Conservation (phyloP, 2,329 filamentous ascomycete species). For the Paraconiothyrium sp. region DNA sequence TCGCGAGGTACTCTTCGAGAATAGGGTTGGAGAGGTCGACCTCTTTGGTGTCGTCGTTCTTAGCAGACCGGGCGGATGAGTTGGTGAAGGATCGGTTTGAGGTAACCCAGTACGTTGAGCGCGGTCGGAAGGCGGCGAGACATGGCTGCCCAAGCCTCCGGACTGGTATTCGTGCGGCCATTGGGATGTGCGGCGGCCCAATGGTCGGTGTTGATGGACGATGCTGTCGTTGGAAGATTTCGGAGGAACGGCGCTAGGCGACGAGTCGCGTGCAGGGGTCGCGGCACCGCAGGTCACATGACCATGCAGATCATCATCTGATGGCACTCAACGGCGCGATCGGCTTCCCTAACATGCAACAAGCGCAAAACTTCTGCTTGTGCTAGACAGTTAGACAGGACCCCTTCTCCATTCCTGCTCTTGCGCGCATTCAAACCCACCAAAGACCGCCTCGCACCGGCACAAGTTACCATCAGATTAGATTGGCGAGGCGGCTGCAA, state of each 20-base stretch:
- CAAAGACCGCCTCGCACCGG: neutral
- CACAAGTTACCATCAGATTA: slow-evolving; percentile 11
- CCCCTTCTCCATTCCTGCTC: neutral
- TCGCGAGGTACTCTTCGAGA: slow-evolving; percentile 65
- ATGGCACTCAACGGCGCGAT: slow-evolving; percentile 9
- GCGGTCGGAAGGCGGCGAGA: slow-evolving; percentile 49
- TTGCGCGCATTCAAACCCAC: slow-evolving; percentile 2
- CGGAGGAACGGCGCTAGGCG: slow-evolving; percentile 30
- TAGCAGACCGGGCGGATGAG: neutral
- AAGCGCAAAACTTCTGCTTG: slow-evolving; percentile 5
- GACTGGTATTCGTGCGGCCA: slow-evolving; percentile 73
- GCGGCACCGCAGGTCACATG: slow-evolving; percentile 11
- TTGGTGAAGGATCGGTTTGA: slow-evolving; percentile 29
- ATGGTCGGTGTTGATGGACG: slow-evolving; percentile 34
- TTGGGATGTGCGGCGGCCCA: slow-evolving; percentile 51
- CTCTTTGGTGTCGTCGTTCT: slow-evolving; percentile 16
- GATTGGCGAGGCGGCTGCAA: slow-evolving; percentile 21
- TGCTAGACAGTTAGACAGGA: neutral
- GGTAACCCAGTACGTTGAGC: slow-evolving; percentile 27
- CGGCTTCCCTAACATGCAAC: slow-evolving; percentile 11
- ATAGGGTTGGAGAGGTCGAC: slow-evolving; percentile 61
- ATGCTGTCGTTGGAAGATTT: slow-evolving; percentile 23
- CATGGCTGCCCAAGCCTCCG: slow-evolving; percentile 69
- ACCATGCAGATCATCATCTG: slow-evolving; percentile 15
- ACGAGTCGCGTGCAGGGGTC: slow-evolving; percentile 19